Base-by-base conservation (phyloP, 352 stramenopile species). In the Aphanomyces astaci region DNA sequence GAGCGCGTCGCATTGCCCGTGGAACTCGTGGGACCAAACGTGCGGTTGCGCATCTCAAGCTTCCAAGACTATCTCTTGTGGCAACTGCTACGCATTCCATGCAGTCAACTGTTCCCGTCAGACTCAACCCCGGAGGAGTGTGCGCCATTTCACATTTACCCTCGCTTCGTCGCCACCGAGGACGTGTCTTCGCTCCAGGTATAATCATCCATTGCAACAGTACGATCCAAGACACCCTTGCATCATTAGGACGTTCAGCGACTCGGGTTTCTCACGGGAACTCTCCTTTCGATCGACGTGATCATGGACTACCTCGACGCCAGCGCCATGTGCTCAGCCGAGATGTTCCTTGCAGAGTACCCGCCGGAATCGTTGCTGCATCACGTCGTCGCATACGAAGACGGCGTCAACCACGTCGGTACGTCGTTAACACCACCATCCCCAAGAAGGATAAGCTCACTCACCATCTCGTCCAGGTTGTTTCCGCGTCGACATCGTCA, bases 1-100 rank as follows among this genome's bases (percentile, higher is more conserved):
- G 63, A 88, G 33, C 73, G 71, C 1, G 84, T 92, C 69, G 74
- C 88, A 11, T 63, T 92, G 1, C 86, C 84, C 15, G 75, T 70
- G 15, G n/a, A 68, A 67, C 0, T 64, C 33, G 1, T 36, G 1
- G 11, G 59, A 49, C 4, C 32, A 43, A 11, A 46, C 68, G 66
- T 25, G 54, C 68, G 33, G 53, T 68, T 22, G 68, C 51, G 51
- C 24, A 67, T 95, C 64, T 81, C 81, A 51, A 30, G 87, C 54
- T 73, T 95, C 40, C 85, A 94, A 71, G 74, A 79, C 3, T 92
- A 88, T 28, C 30, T 95, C 7, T 91, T 95, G 64, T 73, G 84
- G 62, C 75, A 88, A 71, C 55, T 95, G 19, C 69, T 95, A 33
- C 75, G 82, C 13, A 93, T 95, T 57, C 82, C 88, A 64, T 72